Evolutionary conservation across 805 yeast genomes (phyloP).

Genomic region (Candida maris): DNA sequence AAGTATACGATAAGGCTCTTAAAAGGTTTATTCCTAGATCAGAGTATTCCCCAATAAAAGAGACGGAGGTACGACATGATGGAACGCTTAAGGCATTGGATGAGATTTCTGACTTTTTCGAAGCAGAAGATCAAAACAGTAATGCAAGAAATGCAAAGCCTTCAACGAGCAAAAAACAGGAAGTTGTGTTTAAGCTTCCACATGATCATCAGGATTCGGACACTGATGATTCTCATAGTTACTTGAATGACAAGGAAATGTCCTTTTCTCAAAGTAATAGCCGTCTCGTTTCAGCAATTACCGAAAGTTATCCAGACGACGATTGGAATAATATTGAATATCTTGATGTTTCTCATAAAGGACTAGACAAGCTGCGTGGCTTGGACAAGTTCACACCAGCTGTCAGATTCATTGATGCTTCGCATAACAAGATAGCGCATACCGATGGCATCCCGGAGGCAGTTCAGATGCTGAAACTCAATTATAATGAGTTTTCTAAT

Average conservation of each 20-base stretch:
- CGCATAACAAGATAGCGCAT: slow-evolving; percentile 40
- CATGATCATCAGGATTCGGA: not conserved
- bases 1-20: slow-evolving; percentile 26
- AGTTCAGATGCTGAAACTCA: slow-evolving; percentile 37
- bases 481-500: slow-evolving; percentile 37
- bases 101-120: slow-evolving; percentile 20
- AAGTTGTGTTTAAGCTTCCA: slow-evolving; percentile 23
- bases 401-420: slow-evolving; percentile 36
- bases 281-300: slow-evolving; percentile 42
- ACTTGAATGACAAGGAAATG: slow-evolving; percentile 26
- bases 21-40: slow-evolving; percentile 23
- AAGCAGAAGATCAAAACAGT: slow-evolving; percentile 2
- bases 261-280: slow-evolving; percentile 47
- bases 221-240: not conserved
- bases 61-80: slow-evolving; percentile 4
- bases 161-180: slow-evolving; percentile 5
- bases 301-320: slow-evolving; percentile 37
- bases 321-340: slow-evolving; percentile 41
- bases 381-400: slow-evolving; percentile 44
- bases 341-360: slow-evolving; percentile 34
- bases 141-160: slow-evolving; percentile 1
- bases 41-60: slow-evolving; percentile 12
- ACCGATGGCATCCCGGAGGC: slow-evolving; percentile 43
- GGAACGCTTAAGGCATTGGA: slow-evolving; percentile 17
- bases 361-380: slow-evolving; percentile 40